phyloP scores from a whole-genome alignment of 2,329 filamentous ascomycete species.

The Diplodia mutila region DNA sequence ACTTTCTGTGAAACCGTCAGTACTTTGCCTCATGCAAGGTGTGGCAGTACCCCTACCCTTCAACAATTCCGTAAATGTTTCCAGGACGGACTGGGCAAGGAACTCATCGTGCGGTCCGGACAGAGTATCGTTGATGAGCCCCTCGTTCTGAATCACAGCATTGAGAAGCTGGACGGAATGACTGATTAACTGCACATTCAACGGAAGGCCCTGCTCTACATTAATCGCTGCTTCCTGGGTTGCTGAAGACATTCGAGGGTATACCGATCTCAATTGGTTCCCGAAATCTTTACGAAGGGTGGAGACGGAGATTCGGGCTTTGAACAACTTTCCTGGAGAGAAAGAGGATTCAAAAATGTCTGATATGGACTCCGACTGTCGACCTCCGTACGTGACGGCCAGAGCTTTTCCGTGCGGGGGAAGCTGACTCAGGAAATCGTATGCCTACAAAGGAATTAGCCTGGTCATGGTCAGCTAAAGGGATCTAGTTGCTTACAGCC shows the following conservation, averaged over 20 bases:
- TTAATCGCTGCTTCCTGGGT: not conserved
- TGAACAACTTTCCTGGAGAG: slow-evolving; percentile 40
- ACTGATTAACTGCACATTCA: slow-evolving; percentile 39
- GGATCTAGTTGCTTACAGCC: slow-evolving; percentile 27
- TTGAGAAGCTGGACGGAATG: slow-evolving; percentile 39
- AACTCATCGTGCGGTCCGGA: slow-evolving; percentile 32
- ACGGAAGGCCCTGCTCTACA: slow-evolving; percentile 31
- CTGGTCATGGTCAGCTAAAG: not conserved
- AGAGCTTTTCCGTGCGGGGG: slow-evolving; percentile 37
- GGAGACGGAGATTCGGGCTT: slow-evolving; percentile 37
- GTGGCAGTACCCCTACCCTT: slow-evolving; percentile 35
- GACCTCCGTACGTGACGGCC: slow-evolving; percentile 8
- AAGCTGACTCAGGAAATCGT: slow-evolving; percentile 41
- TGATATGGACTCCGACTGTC: not conserved
- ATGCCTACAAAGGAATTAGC: slow-evolving; percentile 36
- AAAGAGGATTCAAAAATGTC: slow-evolving; percentile 33
- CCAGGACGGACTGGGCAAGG: slow-evolving; percentile 37
- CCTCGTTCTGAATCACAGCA: slow-evolving; percentile 36
- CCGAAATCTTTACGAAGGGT: slow-evolving; percentile 29
- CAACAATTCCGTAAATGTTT: slow-evolving; percentile 39
- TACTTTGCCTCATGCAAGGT: not conserved
- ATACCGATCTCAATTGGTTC: slow-evolving; percentile 39
- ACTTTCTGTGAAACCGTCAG: slow-evolving; percentile 34
- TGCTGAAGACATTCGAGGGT: slow-evolving; percentile 18
- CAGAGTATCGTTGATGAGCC: slow-evolving; percentile 33